A percentile compares a stretch with the other conserved stretches of the same genome.
These are phyloP conservation scores for Beauveria asiatica DNA, from an alignment of 2,329 filamentous ascomycete species.

Conservation along the genomic window DNA sequence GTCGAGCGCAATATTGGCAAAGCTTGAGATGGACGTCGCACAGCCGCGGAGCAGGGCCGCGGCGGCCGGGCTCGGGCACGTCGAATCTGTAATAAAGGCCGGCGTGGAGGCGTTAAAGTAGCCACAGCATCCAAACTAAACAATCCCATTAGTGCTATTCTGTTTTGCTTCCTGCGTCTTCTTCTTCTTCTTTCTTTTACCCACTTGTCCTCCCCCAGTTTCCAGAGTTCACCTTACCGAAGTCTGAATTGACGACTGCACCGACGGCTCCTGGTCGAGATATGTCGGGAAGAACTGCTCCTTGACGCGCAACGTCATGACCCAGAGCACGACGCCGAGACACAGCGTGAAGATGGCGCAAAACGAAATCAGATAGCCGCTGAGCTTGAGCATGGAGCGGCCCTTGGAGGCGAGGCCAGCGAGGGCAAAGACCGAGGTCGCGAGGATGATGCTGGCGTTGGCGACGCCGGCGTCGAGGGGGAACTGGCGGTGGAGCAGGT, in stretches of 20 bases:
- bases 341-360: conserved; percentile 56
- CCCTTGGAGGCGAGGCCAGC: conserved; percentile 62
- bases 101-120: conserved; percentile 65
- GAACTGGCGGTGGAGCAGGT: conserved; percentile 45
- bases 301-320: conserved; percentile 62
- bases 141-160: conserved; percentile 9
- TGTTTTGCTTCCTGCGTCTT: too few species aligned
- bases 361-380: conserved; percentile 55
- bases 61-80: conserved; percentile 60
- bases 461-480: conserved; percentile 58
- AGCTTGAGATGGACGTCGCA: conserved; percentile 56
- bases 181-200: neutral
- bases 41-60: conserved; percentile 65
- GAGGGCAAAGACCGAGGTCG: conserved; percentile 60
- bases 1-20: conserved; percentile 64
- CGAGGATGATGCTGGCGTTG: conserved; percentile 64
- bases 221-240: conserved; percentile 37
- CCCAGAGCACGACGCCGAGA: conserved; percentile 62
- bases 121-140: conserved; percentile 70
- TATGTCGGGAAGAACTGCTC: conserved; percentile 54
- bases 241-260: conserved; percentile 63
- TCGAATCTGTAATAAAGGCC: conserved; percentile 60
- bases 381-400: conserved; percentile 61
- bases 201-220: too few species aligned
- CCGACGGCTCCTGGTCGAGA: conserved; percentile 42